A percentile compares a stretch with the other conserved stretches of the same genome.
Conservation (phyloP, 2,329 filamentous ascomycete species). For the Trichoderma harzianum region DNA sequence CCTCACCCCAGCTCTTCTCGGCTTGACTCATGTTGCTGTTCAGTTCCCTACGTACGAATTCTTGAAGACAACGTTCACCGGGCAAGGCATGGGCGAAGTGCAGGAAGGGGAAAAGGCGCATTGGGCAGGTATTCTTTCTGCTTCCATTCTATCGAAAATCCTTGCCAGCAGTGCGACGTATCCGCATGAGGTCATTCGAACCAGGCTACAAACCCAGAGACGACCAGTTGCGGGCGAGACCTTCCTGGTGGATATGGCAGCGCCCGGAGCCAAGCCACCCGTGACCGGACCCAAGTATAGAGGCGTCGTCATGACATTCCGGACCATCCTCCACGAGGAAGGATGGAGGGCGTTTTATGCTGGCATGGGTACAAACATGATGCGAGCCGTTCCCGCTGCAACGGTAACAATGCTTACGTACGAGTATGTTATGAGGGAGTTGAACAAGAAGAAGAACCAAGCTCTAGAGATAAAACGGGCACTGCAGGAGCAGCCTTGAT, state of each 20-base stretch:
- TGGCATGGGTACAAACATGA: conserved; percentile 95
- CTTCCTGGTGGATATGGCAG: conserved; percentile 40
- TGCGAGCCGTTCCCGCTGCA: conserved; percentile 89
- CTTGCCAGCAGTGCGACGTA: conserved; percentile 94
- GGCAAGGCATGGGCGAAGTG: conserved; percentile 76
- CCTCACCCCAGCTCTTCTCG: conserved; percentile 84
- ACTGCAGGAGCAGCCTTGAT: conserved; percentile 25
- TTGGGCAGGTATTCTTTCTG: conserved; percentile 78
- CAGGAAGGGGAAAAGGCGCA: conserved; percentile 52
- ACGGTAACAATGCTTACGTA: conserved; percentile 98
- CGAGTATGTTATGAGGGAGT: conserved; percentile 65
- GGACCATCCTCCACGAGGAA: conserved; percentile 83
- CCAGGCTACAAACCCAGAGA: conserved; percentile 88
- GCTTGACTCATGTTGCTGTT: conserved; percentile 91
- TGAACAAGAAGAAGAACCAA: conserved; percentile 43
- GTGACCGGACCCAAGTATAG: conserved; percentile 56
- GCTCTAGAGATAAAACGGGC: conserved; percentile 34
- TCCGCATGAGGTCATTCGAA: conserved; percentile 93
- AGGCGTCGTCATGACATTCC: conserved; percentile 77
- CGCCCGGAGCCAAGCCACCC: conserved; percentile 23
- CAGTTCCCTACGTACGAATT: conserved; percentile 97
- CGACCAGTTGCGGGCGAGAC: conserved; percentile 59
- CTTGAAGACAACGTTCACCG: conserved; percentile 86
- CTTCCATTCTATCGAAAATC: conserved; percentile 91
- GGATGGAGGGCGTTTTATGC: conserved; percentile 97